Evolutionary conservation across 75 land plant genomes (phyloP), one percentile per base, ranked within the genome.

Genomic region (Cupressus sempervirens): DNA sequence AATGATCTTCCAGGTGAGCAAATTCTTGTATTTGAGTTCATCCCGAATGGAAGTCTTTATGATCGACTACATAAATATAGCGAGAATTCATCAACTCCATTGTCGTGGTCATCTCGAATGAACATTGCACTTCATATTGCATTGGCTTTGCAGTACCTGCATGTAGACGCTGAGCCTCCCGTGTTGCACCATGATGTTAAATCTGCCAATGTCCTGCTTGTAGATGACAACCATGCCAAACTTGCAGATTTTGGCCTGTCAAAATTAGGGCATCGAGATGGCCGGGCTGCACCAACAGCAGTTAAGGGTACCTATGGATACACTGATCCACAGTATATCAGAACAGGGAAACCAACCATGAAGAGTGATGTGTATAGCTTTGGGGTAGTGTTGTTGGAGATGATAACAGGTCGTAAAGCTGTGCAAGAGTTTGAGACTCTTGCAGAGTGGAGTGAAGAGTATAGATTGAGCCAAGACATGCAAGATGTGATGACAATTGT

Each of bases 191-290:
- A 85, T 38, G 90, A 89, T 72, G 53, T 89, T 54, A 89, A 89
- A 84, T 89, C 90, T 40, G 85, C 90, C 11, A 89, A 89, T 83
- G 75, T 89, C 82, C 88, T 89, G 2, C 56, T 89, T 2, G 87
- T 81, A 29, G 84, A 88, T 53, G 56, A 90, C 58, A 48, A 87
- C 58, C 86, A 82, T 65, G 93, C 92, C 14, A 91, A 91, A 65
- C 88, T 91, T 4, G 90, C 93, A n/a, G 93, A 91, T 85, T 91
- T 90, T 48, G 93, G 93, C 26, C 87, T 91, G 11, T 91, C 92
- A 83, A 92, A 92, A 20, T 50, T 88, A 56, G 90, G 90, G 9
- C 52, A 54, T 29, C 1, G 48, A 10, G 48, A 70, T n/a, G 35
- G 75, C 35, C 38, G 40, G 0, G 53, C 43, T 30, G 32, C 83